Evolutionary conservation across 2,329 filamentous ascomycete species (phyloP), one percentile per base, ranked within the genome.

Genomic region (Hypoxylon sp.): DNA sequence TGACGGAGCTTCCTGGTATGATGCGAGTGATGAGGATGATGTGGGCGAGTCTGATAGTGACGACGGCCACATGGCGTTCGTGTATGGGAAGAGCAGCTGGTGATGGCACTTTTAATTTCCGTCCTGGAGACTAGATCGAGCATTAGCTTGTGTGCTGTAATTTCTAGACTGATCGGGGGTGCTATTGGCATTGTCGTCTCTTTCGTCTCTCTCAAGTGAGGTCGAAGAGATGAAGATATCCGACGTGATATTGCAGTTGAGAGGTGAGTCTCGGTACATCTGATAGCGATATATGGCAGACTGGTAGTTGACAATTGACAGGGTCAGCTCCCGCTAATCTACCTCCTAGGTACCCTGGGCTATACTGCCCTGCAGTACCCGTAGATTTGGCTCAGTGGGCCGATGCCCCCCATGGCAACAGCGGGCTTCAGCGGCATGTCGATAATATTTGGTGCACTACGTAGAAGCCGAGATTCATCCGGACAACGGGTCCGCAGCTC

Each of bases 41-140:
- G 45, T 26, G 49, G 49, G 42, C 23, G 31, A 60, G 48, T 55
- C 37, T 55, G 41, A 42, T 52, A 52, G 52, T 57, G 56, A 62
- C 48, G 38, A 20, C 23, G 48, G 52, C 55, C 60, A 62, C 52
- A 56, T 56, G 55, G 48, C 51, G 29, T 31, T 8, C 29, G 33
- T 40, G 49, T 47, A 48, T 41, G 54, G 49, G 58, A 55, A 58
- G 54, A 48, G 42, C 24, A 37, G 6, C 20, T 45, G 26, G 11
- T 38, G 23, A 33, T 26, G 17, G 37, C 48, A 29, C 47, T 42
- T 57, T 46, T 51, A 50, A 54, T 54, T 55, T 57, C 33, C 45
- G 8, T 29, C 17, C 8, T 35, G 20, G 37, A 37, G 20, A 31
- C 29, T 3, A 40, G 17, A 26, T 23, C 26, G 11, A 15, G 21